These are phyloP conservation scores for Agrocybe praecox DNA, from an alignment of 768 basidiomycete genomes.

Conservation along the genomic window DNA sequence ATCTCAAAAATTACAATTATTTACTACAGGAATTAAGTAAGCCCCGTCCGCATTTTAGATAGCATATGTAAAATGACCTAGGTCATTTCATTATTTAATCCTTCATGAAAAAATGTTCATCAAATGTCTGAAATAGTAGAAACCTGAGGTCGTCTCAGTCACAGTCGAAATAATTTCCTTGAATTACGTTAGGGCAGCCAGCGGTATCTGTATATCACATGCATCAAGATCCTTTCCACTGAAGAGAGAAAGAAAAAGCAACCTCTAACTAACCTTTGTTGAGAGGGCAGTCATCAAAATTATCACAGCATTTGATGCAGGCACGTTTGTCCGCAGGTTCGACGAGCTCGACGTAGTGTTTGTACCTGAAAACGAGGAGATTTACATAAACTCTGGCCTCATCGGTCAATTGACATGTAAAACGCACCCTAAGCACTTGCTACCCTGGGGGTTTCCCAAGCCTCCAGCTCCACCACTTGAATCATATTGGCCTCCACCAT, in stretches of 20 bases:
- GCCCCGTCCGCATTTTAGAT: no score
- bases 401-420: neutral
- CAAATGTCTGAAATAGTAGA: no score
- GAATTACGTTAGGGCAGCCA: conserved; percentile 52
- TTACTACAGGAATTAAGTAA: no score
- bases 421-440: conserved; percentile 46
- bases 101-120: no score
- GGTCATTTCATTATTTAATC: no score
- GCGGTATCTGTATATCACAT: conserved; percentile 36
- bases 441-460: conserved; percentile 50
- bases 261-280: conserved; percentile 36
- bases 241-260: neutral
- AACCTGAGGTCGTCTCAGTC: conserved; percentile 20
- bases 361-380: conserved; percentile 36
- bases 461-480: conserved; percentile 55
- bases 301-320: conserved; percentile 62
- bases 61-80: no score
- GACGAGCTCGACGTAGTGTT: conserved; percentile 60
- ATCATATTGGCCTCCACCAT: conserved; percentile 58
- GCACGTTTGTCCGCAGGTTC: conserved; percentile 52
- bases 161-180: conserved; percentile 57
- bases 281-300: conserved; percentile 51
- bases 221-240: neutral
- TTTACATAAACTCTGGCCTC: neutral
- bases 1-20: no score